Percentiles rank a stretch among this genome's conserved stretches.
Evolutionary conservation across 2,329 filamentous ascomycete species (phyloP).

Genomic region (Colletotrichum brevisporum): DNA sequence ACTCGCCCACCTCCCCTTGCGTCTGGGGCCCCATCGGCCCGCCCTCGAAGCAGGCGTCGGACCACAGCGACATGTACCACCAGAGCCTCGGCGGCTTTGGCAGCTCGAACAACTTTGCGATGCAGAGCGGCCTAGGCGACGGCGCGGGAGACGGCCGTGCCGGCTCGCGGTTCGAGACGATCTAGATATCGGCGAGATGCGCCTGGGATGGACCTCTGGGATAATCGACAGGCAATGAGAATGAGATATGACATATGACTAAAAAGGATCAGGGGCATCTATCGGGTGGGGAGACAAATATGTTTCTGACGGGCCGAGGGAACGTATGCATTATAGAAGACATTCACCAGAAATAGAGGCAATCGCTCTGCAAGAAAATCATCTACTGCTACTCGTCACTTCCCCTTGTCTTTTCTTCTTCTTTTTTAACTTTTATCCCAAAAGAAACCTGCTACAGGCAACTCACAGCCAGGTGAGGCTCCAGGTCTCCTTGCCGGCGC

Average conservation of each 20-base stretch:
- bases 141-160: constrained; percentile 1
- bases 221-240: constrained; percentile 15
- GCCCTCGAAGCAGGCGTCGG: constrained; percentile 43
- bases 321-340: constrained; percentile 38
- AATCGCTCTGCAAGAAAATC: background rate
- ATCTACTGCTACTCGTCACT: background rate
- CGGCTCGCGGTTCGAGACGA: constrained; percentile 8
- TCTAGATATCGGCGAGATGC: background rate
- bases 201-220: background rate
- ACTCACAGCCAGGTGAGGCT: constrained; percentile 60
- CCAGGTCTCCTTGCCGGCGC: constrained; percentile 74
- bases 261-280: constrained; percentile 9
- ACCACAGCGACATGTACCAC: constrained; percentile 11
- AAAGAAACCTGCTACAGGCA: too few species aligned
- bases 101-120: constrained; percentile 9
- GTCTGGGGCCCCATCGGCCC: constrained; percentile 49
- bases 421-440: background rate
- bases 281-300: background rate
- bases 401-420: too few species aligned
- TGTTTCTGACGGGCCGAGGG: constrained; percentile 18
- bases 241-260: constrained; percentile 35
- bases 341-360: constrained; percentile 25
- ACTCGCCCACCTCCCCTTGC: constrained; percentile 41
- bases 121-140: constrained; percentile 7
- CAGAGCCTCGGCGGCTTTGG: constrained; percentile 10